Evolutionary conservation across 2,329 filamentous ascomycete species (phyloP).

Genomic region (Pyricularia grisea): DNA sequence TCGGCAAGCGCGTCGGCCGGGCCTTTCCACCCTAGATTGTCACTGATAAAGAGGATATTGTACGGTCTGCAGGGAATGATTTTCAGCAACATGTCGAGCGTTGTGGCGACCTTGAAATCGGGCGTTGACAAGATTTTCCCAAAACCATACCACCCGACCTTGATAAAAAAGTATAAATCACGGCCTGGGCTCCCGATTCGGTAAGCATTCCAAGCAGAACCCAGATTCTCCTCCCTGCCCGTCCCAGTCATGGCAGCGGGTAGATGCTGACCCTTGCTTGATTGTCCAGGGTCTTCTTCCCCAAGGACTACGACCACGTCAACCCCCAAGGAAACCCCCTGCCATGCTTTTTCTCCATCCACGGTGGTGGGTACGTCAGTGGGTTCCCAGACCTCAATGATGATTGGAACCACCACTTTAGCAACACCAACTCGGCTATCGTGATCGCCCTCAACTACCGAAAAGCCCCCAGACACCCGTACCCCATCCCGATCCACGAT

Average conservation of each 20-base stretch:
- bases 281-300: conserved; percentile 26
- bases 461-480: conserved; percentile 31
- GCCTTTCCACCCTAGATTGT: neutral
- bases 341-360: conserved; percentile 36
- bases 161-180: neutral
- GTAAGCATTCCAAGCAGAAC: neutral
- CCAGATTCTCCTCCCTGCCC: too few relatives aligned
- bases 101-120: neutral
- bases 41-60: neutral
- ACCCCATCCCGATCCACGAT: conserved; percentile 33
- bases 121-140: neutral
- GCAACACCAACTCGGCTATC: conserved; percentile 26
- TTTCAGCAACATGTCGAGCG: neutral
- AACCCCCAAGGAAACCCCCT: conserved; percentile 14
- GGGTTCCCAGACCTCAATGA: conserved; percentile 32
- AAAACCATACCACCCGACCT: neutral
- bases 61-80: neutral
- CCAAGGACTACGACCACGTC: conserved; percentile 20
- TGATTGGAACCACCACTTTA: conserved; percentile 30
- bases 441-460: conserved; percentile 39
- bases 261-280: neutral
- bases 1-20: too few relatives aligned
- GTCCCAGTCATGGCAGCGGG: neutral
- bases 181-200: conserved; percentile 2
- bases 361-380: conserved; percentile 39